A percentile compares a stretch with the other conserved stretches of the same genome.
Evolutionary conservation across 1,284 basidiomycete species (phyloP).

Genomic region (Prillingera fragicola): DNA sequence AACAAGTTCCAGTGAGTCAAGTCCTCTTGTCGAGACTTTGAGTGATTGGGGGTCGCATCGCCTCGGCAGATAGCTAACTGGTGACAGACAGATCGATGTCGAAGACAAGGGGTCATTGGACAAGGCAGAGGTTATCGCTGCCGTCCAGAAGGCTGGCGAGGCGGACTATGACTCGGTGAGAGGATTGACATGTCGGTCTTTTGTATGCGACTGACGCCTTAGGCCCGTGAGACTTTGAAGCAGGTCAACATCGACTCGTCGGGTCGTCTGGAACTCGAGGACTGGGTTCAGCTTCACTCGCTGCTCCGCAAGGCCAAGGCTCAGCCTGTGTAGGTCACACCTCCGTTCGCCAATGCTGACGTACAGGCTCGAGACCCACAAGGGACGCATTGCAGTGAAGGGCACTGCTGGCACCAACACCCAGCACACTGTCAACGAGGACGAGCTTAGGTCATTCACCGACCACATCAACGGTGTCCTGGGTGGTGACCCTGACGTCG

Average conservation of each 20-base stretch:
- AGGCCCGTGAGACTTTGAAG: slow-evolving; percentile 72
- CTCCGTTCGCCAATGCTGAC: background rate
- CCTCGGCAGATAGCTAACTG: slow-evolving; percentile 7
- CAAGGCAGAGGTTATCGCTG: slow-evolving; percentile 71
- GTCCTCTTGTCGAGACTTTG: background rate
- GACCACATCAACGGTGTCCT: slow-evolving; percentile 91
- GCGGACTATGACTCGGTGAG: slow-evolving; percentile 78
- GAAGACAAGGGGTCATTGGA: slow-evolving; percentile 80
- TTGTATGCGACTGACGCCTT: slow-evolving; percentile 1
- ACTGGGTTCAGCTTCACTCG: slow-evolving; percentile 70
- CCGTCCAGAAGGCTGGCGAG: slow-evolving; percentile 69
- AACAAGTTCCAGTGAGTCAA: slow-evolving; percentile 82
- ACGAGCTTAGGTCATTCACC: slow-evolving; percentile 92
- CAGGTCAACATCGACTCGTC: slow-evolving; percentile 88
- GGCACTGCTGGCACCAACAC: slow-evolving; percentile 87
- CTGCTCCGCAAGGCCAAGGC: slow-evolving; percentile 35
- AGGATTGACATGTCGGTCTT: background rate
- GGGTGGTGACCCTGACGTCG: slow-evolving; percentile 82
- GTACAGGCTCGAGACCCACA: slow-evolving; percentile 60
- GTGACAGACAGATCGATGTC: slow-evolving; percentile 66
- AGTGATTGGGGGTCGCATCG: slow-evolving; percentile 10
- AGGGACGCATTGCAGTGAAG: slow-evolving; percentile 87
- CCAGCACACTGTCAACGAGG: slow-evolving; percentile 97
- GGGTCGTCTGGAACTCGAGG: slow-evolving; percentile 93
- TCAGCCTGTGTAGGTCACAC: slow-evolving; percentile 36